Percentiles rank a stretch among this genome's conserved stretches.
Conservation (phyloP, 2,329 filamentous ascomycete genomes). For the Cercospora canescens region DNA sequence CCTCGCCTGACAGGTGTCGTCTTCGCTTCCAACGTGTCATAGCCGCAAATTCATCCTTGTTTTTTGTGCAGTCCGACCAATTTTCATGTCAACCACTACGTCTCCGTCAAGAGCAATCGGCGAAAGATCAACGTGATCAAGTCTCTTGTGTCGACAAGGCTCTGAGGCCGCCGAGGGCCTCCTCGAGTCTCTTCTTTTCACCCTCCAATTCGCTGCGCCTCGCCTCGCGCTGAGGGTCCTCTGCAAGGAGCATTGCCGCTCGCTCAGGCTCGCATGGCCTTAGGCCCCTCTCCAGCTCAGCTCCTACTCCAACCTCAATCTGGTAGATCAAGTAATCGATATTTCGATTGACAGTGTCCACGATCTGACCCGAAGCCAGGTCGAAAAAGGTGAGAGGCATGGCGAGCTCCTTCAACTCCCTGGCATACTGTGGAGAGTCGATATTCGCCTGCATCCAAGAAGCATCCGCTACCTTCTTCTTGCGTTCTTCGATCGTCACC, state of each 20-base stretch:
- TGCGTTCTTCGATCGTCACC: conserved; percentile 29
- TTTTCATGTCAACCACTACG: neutral
- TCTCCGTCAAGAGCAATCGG: conserved; percentile 32
- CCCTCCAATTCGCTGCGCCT: conserved; percentile 29
- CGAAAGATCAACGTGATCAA: conserved; percentile 19
- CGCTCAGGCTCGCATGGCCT: conserved; percentile 17
- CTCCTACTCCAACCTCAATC: conserved; percentile 13
- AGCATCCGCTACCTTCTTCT: conserved; percentile 33
- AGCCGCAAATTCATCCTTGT: neutral
- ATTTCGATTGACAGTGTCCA: conserved; percentile 50
- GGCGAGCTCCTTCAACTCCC: conserved; percentile 63
- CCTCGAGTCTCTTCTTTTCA: conserved; percentile 33
- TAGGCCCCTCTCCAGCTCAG: conserved; percentile 16
- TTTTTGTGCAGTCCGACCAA: neutral
- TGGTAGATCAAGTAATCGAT: conserved; percentile 27
- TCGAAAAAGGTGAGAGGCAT: conserved; percentile 70
- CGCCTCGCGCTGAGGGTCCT: conserved; percentile 36
- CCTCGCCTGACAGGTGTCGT: neutral
- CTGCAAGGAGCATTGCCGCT: conserved; percentile 35
- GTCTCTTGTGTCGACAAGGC: conserved; percentile 11
- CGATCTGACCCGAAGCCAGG: conserved; percentile 64
- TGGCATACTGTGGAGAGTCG: conserved; percentile 57
- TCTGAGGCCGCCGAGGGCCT: conserved; percentile 31
- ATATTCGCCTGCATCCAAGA: conserved; percentile 42
- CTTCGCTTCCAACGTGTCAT: neutral